These are phyloP conservation scores for Marsdenia floribunda DNA, from an alignment of 257 asterid genomes.

Conservation along the genomic window DNA sequence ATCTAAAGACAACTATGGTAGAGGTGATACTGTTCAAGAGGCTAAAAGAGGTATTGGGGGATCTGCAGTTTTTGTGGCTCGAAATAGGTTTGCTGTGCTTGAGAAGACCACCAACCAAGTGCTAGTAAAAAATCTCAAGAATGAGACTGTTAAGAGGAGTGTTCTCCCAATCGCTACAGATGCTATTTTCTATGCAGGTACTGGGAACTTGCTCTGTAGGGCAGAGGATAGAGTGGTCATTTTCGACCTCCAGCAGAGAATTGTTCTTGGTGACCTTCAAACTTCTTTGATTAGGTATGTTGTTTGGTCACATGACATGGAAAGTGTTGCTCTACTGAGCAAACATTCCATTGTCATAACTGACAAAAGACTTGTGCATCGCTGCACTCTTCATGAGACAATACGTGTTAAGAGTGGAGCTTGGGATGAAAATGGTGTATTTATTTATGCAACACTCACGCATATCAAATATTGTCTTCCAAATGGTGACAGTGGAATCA, in stretches of 20 bases:
- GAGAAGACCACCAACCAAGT: slow-evolving; percentile 83
- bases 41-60: slow-evolving; percentile 89
- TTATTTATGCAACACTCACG: slow-evolving; percentile 82
- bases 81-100: slow-evolving; percentile 94
- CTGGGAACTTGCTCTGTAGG: slow-evolving; percentile 89
- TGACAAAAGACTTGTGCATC: slow-evolving; percentile 85
- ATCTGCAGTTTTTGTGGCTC: slow-evolving; percentile 86
- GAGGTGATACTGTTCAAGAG: slow-evolving; percentile 83
- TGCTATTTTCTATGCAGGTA: slow-evolving; percentile 94
- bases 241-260: slow-evolving; percentile 89
- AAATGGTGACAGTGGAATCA: slow-evolving; percentile 94
- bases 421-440: slow-evolving; percentile 98
- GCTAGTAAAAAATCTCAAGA: slow-evolving; percentile 68
- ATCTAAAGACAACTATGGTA: slow-evolving; percentile 77
- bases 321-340: slow-evolving; percentile 87
- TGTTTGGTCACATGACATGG: slow-evolving; percentile 97
- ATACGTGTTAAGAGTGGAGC: slow-evolving; percentile 99
- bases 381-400: slow-evolving; percentile 97
- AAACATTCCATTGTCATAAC: slow-evolving; percentile 95
- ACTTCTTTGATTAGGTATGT: slow-evolving; percentile 80
- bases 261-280: slow-evolving; percentile 78
- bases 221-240: slow-evolving; percentile 92
- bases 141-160: slow-evolving; percentile 72
- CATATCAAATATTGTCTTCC: slow-evolving; percentile 98
- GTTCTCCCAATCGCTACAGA: slow-evolving; percentile 73